Evolutionary conservation across 176 grass and related monocot species (phyloP).

Genomic region (Leersia perrieri): DNA sequence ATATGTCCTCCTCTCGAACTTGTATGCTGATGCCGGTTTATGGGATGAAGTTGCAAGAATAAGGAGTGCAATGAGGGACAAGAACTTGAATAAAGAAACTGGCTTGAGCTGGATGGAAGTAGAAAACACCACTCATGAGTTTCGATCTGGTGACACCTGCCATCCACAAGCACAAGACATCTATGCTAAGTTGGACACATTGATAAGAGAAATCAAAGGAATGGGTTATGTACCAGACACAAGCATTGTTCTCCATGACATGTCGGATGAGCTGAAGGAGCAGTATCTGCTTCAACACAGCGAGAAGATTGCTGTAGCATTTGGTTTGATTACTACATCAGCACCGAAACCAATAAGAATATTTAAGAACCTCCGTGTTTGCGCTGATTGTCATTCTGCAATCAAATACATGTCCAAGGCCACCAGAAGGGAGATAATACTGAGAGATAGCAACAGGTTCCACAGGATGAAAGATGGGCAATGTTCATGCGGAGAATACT

Average conservation of each 20-base stretch:
- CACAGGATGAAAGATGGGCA: slow-evolving; percentile 69
- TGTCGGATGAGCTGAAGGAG: slow-evolving; percentile 74
- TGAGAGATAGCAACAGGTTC: slow-evolving; percentile 90
- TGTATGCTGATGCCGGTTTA: slow-evolving; percentile 76
- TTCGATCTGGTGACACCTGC: slow-evolving; percentile 64
- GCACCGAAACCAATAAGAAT: slow-evolving; percentile 68
- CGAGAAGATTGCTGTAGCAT: slow-evolving; percentile 80
- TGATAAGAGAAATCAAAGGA: slow-evolving; percentile 57
- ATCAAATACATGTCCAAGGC: slow-evolving; percentile 76
- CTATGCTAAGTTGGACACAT: slow-evolving; percentile 49
- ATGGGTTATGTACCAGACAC: slow-evolving; percentile 74
- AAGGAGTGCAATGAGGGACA: slow-evolving; percentile 67
- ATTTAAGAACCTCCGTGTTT: slow-evolving; percentile 93
- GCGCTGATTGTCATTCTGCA: slow-evolving; percentile 70
- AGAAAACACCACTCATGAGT: slow-evolving; percentile 70
- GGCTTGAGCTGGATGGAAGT: slow-evolving; percentile 87
- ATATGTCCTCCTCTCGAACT: slow-evolving; percentile 87
- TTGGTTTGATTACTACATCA: slow-evolving; percentile 62
- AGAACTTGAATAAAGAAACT: slow-evolving; percentile 74
- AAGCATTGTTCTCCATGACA: slow-evolving; percentile 77
- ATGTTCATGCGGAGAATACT: slow-evolving; percentile 73
- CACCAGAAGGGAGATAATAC: slow-evolving; percentile 59
- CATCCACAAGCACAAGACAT: slow-evolving; percentile 63
- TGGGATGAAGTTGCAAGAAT: slow-evolving; percentile 74
- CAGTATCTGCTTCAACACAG: slow-evolving; percentile 83